These are phyloP conservation scores for Ochetophila trinervis DNA, from an alignment of 306 rosid species.

Conservation along the genomic window DNA sequence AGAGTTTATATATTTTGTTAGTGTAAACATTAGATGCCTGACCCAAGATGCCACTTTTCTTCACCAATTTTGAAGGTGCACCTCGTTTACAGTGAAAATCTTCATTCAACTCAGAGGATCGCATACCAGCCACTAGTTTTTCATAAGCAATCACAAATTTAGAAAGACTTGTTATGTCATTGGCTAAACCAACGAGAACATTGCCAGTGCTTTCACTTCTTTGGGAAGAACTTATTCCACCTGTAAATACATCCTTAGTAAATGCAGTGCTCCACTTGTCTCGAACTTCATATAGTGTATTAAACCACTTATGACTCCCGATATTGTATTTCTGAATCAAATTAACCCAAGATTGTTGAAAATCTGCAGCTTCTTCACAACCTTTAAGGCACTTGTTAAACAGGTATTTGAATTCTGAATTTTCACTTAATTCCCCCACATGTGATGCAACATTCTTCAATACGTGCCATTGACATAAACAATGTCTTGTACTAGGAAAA, in stretches of 20 bases:
- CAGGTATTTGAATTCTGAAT: neutral
- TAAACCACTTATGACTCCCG: neutral
- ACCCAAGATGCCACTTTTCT: neutral
- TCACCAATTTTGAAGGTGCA: neutral
- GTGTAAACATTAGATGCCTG: neutral
- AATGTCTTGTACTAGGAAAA: neutral
- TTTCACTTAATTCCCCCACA: neutral
- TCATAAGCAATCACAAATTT: neutral
- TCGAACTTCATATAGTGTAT: neutral
- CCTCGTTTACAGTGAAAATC: neutral
- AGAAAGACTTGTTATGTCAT: neutral
- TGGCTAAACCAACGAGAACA: neutral
- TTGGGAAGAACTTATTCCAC: neutral
- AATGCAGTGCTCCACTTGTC: neutral
- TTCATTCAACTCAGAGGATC: neutral
- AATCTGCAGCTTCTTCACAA: neutral
- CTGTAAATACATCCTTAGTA: neutral
- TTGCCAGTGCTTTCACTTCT: neutral
- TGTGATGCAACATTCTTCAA: neutral
- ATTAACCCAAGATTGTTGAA: neutral
- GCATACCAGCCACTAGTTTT: neutral
- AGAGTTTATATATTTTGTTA: neutral
- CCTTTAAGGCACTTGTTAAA: neutral
- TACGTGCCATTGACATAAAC: conserved; percentile 1
- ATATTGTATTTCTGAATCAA: neutral